Evolutionary conservation across 495 filamentous ascomycete genomes (phyloP).

Genomic region (Neurospora sp.): DNA sequence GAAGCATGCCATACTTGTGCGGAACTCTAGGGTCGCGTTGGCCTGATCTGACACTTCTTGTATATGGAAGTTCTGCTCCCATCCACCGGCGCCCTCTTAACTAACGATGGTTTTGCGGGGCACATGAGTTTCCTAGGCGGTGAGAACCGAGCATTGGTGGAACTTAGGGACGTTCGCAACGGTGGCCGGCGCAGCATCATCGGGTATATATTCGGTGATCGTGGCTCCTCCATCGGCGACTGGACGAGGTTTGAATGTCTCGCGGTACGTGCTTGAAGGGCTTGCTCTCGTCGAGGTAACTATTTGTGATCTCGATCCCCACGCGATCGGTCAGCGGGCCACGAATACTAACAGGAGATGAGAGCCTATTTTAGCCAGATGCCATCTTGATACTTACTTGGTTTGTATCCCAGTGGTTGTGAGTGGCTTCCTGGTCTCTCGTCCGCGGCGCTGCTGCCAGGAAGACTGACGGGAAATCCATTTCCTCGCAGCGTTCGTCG

Average conservation of each 20-base stretch:
- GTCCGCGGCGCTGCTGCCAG: neutral
- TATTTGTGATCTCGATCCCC: neutral
- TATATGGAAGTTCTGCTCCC: neutral
- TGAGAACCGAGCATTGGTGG: neutral
- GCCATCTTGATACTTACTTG: neutral
- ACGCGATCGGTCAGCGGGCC: neutral
- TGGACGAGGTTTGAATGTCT: neutral
- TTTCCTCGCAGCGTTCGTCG: neutral
- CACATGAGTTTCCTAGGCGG: neutral
- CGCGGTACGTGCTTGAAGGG: neutral
- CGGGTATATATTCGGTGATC: neutral
- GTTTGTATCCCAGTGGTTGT: neutral
- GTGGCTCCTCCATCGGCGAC: neutral
- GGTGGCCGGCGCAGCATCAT: neutral
- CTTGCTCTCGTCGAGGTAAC: neutral
- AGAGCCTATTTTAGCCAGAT: neutral
- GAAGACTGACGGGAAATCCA: neutral
- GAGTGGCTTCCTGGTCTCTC: neutral
- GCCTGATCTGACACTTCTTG: no score
- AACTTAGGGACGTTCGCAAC: neutral
- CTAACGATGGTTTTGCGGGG: no score
- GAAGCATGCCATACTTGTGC: no score
- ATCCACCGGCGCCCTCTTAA: neutral
- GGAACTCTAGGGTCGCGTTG: no score
- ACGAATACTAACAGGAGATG: neutral